These are phyloP conservation scores for Macrolepiota albuminosa DNA, from an alignment of 768 basidiomycete genomes.

Conservation along the genomic window DNA sequence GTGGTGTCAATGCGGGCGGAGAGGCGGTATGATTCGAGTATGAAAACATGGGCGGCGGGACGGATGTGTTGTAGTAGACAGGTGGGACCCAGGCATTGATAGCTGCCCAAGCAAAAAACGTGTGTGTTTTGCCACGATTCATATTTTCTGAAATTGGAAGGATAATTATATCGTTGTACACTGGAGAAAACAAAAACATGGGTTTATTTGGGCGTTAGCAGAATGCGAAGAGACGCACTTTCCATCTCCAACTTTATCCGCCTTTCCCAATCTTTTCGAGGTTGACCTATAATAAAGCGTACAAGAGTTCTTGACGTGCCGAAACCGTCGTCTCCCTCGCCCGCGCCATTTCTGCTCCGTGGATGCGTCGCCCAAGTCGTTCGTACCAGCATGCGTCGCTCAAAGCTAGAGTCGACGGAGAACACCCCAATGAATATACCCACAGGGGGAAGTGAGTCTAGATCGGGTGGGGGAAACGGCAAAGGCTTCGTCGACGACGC, in stretches of 20 bases:
- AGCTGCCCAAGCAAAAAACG: slow-evolving; percentile 91
- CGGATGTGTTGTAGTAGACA: slow-evolving; percentile 47
- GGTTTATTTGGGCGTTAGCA: background rate
- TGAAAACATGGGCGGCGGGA: slow-evolving; percentile 49
- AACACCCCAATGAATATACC: slow-evolving; percentile 90
- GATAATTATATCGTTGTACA: slow-evolving; percentile 82
- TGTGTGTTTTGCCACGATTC: slow-evolving; percentile 91
- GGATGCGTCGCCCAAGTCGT: slow-evolving; percentile 87
- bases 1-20: slow-evolving; percentile 61
- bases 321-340: slow-evolving; percentile 57
- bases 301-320: slow-evolving; percentile 84
- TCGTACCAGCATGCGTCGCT: slow-evolving; percentile 82
- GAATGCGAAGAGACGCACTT: slow-evolving; percentile 42
- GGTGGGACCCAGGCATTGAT: slow-evolving; percentile 89
- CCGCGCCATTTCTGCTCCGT: slow-evolving; percentile 71
- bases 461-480: slow-evolving; percentile 66
- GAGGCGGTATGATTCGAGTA: slow-evolving; percentile 57
- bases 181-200: slow-evolving; percentile 29
- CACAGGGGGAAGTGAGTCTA: slow-evolving; percentile 75
- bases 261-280: slow-evolving; percentile 73
- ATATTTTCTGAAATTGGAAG: slow-evolving; percentile 89
- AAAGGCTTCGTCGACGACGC: slow-evolving; percentile 27
- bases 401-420: slow-evolving; percentile 78
- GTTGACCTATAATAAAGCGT: slow-evolving; percentile 86
- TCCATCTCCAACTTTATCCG: slow-evolving; percentile 87